Percentiles rank a stretch among this genome's conserved stretches.
phyloP scores from a whole-genome alignment of 2,329 filamentous ascomycete species.

The Talaromyces sp. region DNA sequence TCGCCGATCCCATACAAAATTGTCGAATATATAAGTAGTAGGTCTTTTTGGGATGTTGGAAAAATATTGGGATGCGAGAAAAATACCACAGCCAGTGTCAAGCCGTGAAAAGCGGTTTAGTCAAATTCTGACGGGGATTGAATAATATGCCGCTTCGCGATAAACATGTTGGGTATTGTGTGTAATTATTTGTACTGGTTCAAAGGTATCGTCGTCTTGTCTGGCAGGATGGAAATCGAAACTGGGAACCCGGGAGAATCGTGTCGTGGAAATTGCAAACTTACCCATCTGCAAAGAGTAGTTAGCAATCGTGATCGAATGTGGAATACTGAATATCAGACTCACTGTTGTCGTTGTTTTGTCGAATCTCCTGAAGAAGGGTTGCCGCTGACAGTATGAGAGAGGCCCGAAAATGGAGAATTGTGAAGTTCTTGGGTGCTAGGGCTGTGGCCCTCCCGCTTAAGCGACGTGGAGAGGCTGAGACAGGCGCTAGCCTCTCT shows the following conservation, averaged over 20 bases:
- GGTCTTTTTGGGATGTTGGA: neutral
- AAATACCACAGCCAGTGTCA: neutral
- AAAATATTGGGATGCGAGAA: neutral
- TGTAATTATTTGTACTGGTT: neutral
- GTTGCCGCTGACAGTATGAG: constrained; percentile 27
- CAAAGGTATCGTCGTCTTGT: neutral
- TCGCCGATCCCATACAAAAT: neutral
- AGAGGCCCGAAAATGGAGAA: constrained; percentile 33
- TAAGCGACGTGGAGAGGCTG: constrained; percentile 33
- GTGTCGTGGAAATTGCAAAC: constrained; percentile 26
- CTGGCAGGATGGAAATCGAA: neutral
- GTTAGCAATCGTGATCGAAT: constrained; percentile 15
- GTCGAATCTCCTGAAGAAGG: constrained; percentile 34
- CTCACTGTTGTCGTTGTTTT: constrained; percentile 35
- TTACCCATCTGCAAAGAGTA: constrained; percentile 56
- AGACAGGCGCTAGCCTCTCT: constrained; percentile 24
- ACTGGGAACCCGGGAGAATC: neutral
- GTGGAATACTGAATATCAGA: constrained; percentile 14
- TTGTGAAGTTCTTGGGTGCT: constrained; percentile 38
- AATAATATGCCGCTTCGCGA: neutral
- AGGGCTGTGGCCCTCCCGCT: constrained; percentile 41
- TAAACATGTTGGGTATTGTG: neutral
- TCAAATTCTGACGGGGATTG: neutral
- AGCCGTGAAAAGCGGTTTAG: neutral
- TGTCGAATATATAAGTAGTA: neutral